Evolutionary conservation across 768 basidiomycete genomes (phyloP).

Genomic region (Gymnopilus junonius): DNA sequence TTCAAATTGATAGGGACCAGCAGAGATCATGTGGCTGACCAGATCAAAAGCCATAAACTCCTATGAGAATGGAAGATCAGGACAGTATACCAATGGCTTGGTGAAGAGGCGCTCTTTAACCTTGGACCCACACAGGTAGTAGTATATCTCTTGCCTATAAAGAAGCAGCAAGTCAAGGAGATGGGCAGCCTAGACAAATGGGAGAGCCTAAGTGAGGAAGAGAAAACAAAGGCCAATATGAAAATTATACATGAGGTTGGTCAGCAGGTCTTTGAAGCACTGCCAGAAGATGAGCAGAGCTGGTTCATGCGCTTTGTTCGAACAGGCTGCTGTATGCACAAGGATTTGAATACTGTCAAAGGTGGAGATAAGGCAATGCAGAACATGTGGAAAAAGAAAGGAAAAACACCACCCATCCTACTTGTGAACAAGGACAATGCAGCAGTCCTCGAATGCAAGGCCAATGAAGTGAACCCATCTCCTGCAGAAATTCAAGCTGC

Average conservation of each 20-base stretch:
- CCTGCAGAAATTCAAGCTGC: not conserved
- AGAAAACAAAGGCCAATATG: not conserved
- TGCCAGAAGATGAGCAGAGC: constrained; percentile 12
- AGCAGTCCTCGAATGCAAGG: constrained; percentile 8
- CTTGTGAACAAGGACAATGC: constrained; percentile 32
- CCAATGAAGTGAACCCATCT: not conserved
- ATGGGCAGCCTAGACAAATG: constrained; percentile 18
- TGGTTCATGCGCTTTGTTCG: constrained; percentile 4
- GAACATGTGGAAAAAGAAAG: constrained; percentile 1
- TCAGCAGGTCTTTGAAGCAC: constrained; percentile 10
- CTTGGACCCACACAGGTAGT: not conserved
- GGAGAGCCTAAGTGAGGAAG: constrained; percentile 15
- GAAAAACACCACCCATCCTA: constrained; percentile 15
- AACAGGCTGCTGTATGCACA: constrained; percentile 20
- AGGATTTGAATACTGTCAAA: constrained; percentile 19
- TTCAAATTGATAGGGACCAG: constrained; percentile 15
- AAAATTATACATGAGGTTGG: constrained; percentile 17
- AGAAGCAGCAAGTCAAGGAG: constrained; percentile 3
- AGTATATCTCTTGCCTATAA: constrained; percentile 1
- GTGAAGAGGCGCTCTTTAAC: constrained; percentile 15
- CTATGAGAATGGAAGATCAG: constrained; percentile 10
- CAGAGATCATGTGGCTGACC: constrained; percentile 21
- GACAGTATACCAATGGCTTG: constrained; percentile 1
- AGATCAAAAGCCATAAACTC: constrained; percentile 18
- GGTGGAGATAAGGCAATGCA: constrained; percentile 11